Percentiles rank a stretch among this genome's conserved stretches.
These are phyloP conservation scores for Arthrobotrys musiformis DNA, from an alignment of 2,329 filamentous ascomycete genomes.

Conservation along the genomic window DNA sequence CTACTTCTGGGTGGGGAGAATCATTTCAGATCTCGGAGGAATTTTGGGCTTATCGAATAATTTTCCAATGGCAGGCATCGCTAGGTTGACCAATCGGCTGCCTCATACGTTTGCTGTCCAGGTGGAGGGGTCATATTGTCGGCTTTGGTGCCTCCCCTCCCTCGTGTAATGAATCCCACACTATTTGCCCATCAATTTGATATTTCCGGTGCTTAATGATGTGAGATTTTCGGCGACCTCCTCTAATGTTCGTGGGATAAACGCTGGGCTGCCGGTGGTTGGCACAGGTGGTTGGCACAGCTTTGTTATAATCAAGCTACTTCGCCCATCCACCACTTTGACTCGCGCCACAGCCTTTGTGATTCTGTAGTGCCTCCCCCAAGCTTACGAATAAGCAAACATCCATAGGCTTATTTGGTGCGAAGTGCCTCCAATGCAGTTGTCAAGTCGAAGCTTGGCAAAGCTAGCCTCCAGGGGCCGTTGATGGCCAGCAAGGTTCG, in stretches of 20 bases:
- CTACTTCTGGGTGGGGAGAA: not conserved
- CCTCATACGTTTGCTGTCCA: not conserved
- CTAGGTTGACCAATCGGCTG: conserved; percentile 27
- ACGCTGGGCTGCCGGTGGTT: not conserved
- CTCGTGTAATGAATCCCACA: not conserved
- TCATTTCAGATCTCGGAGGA: conserved; percentile 18
- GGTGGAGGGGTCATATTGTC: not conserved
- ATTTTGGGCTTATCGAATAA: conserved; percentile 6
- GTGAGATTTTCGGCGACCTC: not conserved
- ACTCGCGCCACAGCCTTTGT: not conserved
- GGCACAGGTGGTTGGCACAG: conserved; percentile 14
- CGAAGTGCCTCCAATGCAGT: not conserved
- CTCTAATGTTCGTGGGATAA: not conserved
- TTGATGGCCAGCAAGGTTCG: conserved; percentile 17
- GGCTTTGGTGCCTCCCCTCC: conserved; percentile 1
- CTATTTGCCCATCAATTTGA: not conserved
- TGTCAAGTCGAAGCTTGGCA: conserved; percentile 12
- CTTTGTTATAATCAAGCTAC: not conserved
- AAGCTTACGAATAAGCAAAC: conserved; percentile 10
- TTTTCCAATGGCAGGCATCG: conserved; percentile 5
- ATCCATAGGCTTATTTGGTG: not conserved
- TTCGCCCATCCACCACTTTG: not conserved
- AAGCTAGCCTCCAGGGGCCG: not conserved
- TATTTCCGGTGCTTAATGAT: not conserved
- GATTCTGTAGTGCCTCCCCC: not conserved